Base-by-base conservation (phyloP, 1,139 yeast species). In the Blastobotrys capitulatus region DNA sequence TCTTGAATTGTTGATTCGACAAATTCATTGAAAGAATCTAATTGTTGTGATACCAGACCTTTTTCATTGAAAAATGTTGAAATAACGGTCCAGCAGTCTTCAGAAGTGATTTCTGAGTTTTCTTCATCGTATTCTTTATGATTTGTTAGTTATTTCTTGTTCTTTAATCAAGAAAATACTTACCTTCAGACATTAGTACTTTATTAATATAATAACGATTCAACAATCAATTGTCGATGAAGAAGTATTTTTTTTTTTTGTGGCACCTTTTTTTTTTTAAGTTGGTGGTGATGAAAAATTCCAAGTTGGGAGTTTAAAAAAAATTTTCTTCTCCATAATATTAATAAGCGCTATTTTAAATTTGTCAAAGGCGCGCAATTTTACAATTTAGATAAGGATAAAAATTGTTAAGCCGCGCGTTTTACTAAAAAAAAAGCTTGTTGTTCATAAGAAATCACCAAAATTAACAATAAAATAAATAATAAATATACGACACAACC, bases 61-160 rank as follows among this genome's bases (percentile, higher is more conserved):
- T 90, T 90, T 65, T 90, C 96, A 69, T 85, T 90, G 76, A 94
- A 94, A 69, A 92, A 94, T 26, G 97, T 79, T 40, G 97, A 86
- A 59, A 94, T 92, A 57, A 94, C 97, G 37, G 96, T 84, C 99
- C 99, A 94, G 72, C 97, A 90, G 74, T 94, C 98, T 73, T 94
- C 97, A 34, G 97, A 88, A 25, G 97, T 89, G 73, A 92, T 87
- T 65, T 83, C 86, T 57, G 32, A 31, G 18, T 36, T 34, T 2
- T 42, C 38, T n/a, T 39, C 48, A 34, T 76, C 75, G 56, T 77
- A 79, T 39, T 22, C 38, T 19, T 7, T 35, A n/a, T n/a, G n/a
- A n/a, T 19, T 6, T 16, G 44, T 39, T 31, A 45, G 43, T 8
- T 39, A 20, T 18, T 13, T 35, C 15, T n/a, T n/a, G n/a, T n/a